Evolutionary conservation across 495 filamentous ascomycete genomes (phyloP), one percentile per base, ranked within the genome.

Genomic region (Penicillium canescens): DNA sequence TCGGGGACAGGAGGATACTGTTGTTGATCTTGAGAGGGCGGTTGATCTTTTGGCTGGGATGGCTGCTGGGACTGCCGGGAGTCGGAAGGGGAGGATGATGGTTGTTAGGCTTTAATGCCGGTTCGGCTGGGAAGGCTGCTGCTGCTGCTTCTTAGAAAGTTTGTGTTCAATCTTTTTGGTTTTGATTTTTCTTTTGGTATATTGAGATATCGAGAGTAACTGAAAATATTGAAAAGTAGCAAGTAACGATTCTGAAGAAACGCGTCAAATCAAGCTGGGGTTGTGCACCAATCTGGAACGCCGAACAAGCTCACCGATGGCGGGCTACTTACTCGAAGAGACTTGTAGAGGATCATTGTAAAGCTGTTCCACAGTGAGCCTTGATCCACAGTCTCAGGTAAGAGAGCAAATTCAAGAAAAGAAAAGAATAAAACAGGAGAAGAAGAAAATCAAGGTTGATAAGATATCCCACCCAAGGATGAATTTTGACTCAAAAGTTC

Each of bases 1-100:
- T n/a, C 62, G 60, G 10, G 72, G 71, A 4, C 48, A 68, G 7
- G 62, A 68, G 41, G 60, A 69, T 45, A 57, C 54, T n/a, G 54
- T 70, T 5, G 57, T 69, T 42, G 71, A 75, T 56, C 38, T 77
- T 16, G 44, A 60, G 8, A 45, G 61, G 44, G 69, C 69, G 3
- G 62, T 56, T 6, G 59, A 67, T 26, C 55, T 67, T 21, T 53
- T 77, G 14, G 59, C 60, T 21, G 57, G 59, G n/a, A 63, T 57
- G 11, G 68, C 63, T 14, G 63, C 64, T 26, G 64, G 61, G 31
- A 60, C 62, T 8, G 63, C 60, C 14, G 66, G 61, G 14, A 54
- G 52, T 36, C 55, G 61, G 43, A 55, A 54, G 11, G 68, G 71
- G 31, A 63, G 52, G 1, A 73, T 74, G 62, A 59, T 69, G 50